Evolutionary conservation across 108 stramenopile genomes (phyloP), one percentile per base, ranked within the genome.

Genomic region (Skeletonema marinoi): DNA sequence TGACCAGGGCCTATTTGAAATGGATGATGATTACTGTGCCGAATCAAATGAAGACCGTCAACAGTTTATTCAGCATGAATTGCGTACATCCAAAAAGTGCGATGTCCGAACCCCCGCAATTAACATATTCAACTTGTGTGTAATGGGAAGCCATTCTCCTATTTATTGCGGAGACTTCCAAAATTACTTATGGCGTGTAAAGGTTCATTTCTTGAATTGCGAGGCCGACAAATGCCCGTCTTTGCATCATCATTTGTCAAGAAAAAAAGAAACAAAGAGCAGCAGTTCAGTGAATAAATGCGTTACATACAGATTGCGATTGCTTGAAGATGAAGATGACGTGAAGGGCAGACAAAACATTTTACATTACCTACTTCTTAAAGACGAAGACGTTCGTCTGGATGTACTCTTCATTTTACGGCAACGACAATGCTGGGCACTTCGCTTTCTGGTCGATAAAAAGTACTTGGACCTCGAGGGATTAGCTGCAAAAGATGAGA

Each of bases 401-500:
- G 70, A 70, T 41, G 58, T 36, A 17, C 36, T 70, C 4, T 17
- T 70, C n/a, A 19, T 32, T 1, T 6, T 70, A 30, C 33, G 29
- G 29, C 8, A 58, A 21, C 56, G 70, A 10, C 70, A 70, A 36
- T 59, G 58, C 44, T 54, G 70, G 54, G 36, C 58, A 1, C 35
- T 70, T 38, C 70, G 70, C 13, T 70, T 54, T 19, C 44, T 70
- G 58, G 56, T 70, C 1, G 58, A 70, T 7, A 39, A 42, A 16
- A 60, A 60, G 16, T 10, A 39, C 36, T 10, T 70, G 6, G 70
- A 70, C 9, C 58, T 70, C 2, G 36, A 60, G 3, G 54, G 21
- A 21, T 2, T 21, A 29, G 54, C 54, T 9, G 14, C 35, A 25
- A 51, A 59, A 35, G 58, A n/a, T 2, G 59, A 12, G 13, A 60